Conservation (phyloP, 352 stramenopile species). For the Phytophthora fragariae region DNA sequence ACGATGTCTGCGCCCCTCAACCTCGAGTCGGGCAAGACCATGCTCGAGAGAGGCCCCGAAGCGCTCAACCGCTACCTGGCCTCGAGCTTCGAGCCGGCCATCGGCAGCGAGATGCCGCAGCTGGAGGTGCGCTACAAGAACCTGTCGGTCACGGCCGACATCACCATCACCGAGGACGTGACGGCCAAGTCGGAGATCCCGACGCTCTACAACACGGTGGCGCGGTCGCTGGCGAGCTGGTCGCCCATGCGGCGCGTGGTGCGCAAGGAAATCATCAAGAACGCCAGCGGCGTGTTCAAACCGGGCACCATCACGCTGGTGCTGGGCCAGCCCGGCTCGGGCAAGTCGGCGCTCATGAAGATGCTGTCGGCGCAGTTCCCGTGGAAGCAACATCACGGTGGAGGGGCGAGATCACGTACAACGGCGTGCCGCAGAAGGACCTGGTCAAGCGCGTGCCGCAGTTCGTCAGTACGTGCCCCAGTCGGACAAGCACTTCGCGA, state of each 20-base stretch:
- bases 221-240: slow-evolving; percentile 12
- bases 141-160: slow-evolving; percentile 48
- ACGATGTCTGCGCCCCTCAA: slow-evolving; percentile 5
- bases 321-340: slow-evolving; percentile 12
- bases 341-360: slow-evolving; percentile 37
- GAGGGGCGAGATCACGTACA: slow-evolving; percentile 31
- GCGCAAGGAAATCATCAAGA: slow-evolving; percentile 41
- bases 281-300: slow-evolving; percentile 23
- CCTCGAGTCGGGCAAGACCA: slow-evolving; percentile 27
- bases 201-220: slow-evolving; percentile 49
- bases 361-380: slow-evolving; percentile 31
- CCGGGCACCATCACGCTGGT: slow-evolving; percentile 10
- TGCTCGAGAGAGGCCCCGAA: slow-evolving; percentile 34
- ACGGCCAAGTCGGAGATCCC: slow-evolving; percentile 32
- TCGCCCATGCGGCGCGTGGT: slow-evolving; percentile 30
- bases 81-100: slow-evolving; percentile 38
- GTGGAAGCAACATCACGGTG: slow-evolving; percentile 29
- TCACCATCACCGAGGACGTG: slow-evolving; percentile 31
- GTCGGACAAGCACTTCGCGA: slow-evolving; percentile 37
- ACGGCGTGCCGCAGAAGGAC: slow-evolving; percentile 21
- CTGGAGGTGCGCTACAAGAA: slow-evolving; percentile 60
- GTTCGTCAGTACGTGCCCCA: slow-evolving; percentile 39
- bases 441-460: slow-evolving; percentile 30
- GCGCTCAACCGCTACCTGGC: slow-evolving; percentile 36
- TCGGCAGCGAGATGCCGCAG: slow-evolving; percentile 51